Conservation (phyloP, 2,329 filamentous ascomycete species). For the Cadophora sp. region DNA sequence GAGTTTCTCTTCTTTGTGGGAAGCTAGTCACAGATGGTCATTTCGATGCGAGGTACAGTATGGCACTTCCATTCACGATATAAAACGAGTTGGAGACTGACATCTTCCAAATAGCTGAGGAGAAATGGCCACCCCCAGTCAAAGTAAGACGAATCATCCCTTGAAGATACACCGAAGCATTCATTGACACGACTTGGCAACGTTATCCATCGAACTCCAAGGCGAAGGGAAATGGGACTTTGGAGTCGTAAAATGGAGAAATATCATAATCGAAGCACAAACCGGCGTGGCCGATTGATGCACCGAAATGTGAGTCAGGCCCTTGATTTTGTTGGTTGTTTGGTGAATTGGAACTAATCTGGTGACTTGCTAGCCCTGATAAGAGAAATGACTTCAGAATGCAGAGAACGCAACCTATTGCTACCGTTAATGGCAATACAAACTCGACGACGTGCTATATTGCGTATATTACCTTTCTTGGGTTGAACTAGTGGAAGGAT, state of each 20-base stretch:
- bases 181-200: background rate
- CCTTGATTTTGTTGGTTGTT: background rate
- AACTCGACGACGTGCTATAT: constrained; percentile 16
- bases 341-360: background rate
- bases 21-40: constrained; percentile 12
- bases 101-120: background rate
- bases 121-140: background rate
- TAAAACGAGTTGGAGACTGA: background rate
- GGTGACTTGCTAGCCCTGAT: background rate
- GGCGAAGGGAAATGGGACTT: constrained; percentile 14
- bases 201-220: constrained; percentile 10
- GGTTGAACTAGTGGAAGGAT: background rate
- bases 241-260: constrained; percentile 5
- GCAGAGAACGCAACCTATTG: constrained; percentile 7
- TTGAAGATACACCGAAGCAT: no score
- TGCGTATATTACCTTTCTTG: constrained; percentile 6
- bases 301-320: constrained; percentile 12
- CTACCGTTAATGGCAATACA: background rate
- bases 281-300: constrained; percentile 11
- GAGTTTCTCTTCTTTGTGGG: background rate
- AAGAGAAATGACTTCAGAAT: background rate
- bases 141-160: background rate
- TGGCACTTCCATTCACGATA: background rate
- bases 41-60: constrained; percentile 13
- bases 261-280: constrained; percentile 19